Evolutionary conservation across 768 basidiomycete genomes (phyloP), one percentile per base, ranked within the genome.

Genomic region (Boletus barrowsii): DNA sequence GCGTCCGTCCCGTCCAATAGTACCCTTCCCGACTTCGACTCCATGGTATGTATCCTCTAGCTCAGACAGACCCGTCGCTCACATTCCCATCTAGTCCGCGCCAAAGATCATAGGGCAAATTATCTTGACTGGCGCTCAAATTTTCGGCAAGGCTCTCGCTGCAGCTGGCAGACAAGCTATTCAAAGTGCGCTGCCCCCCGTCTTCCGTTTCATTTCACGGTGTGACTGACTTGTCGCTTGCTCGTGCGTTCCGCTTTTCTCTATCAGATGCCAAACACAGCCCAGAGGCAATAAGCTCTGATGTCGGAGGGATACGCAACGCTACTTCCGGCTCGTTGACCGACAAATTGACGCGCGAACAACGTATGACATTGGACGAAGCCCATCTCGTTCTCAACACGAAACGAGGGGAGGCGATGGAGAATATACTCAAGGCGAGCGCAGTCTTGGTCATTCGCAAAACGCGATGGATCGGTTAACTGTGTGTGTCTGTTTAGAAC

Each of bases 361-460:
- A 93, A 64, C 84, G 87, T 47, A 95, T 99, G 94, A 93, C 93
- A 8, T 63, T 96, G 61, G 95, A 98, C 61, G 97, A 99, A 74
- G 97, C 96, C 18, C 87, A 87, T 64, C 75, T 97, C 54, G 93
- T 99, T 65, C 74, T 99, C 57, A 98, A 99, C 69, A 75, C 83
- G 20, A 95, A 93, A 70, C 82, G 82, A 36, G 88, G 80, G 20
- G 88, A 90, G 22, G 63, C 76, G 0, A 67, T 88, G 66, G 87
- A 93, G 66, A 77, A 73, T 42, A 75, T 95, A 24, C 67, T 90
- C 37, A 86, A 90, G 80, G 95, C 90, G 66, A 63, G 76, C 68
- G 29, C 32, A 29, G 13, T 17, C 6, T 6, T 37, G 14, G 30
- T 30, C 36, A 30, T 60, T 44, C 6, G 7, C 36, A 22, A 29